These are phyloP conservation scores for Trametes pubescens DNA, from an alignment of 1,284 basidiomycete species.

Conservation along the genomic window DNA sequence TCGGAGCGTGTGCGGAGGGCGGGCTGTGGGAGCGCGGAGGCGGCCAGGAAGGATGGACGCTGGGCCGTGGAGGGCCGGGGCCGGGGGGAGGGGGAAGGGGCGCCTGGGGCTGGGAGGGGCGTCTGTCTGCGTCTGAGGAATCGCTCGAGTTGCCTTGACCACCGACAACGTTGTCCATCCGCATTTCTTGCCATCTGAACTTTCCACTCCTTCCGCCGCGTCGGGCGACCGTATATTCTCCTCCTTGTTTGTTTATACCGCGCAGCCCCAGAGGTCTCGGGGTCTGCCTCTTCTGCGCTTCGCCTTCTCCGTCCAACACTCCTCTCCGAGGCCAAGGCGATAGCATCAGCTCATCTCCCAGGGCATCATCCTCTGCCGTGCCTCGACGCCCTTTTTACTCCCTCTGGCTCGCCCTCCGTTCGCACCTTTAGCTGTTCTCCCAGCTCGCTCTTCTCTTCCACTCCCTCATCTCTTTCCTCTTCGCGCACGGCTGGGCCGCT, in stretches of 20 bases:
- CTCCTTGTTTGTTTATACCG: conserved; percentile 34
- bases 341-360: conserved; percentile 36
- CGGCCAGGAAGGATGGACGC: conserved; percentile 17
- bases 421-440: conserved; percentile 11
- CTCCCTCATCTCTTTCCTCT: conserved; percentile 42
- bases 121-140: not conserved
- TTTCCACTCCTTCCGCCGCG: conserved; percentile 34
- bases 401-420: not conserved
- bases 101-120: not conserved
- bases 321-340: conserved; percentile 9
- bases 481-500: conserved; percentile 51
- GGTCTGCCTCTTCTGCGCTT: conserved; percentile 23
- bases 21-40: conserved; percentile 12
- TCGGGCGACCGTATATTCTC: conserved; percentile 23
- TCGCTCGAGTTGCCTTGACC: conserved; percentile 70
- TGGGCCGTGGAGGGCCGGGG: not conserved
- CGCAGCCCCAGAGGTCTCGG: conserved; percentile 30
- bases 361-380: conserved; percentile 19
- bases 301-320: conserved; percentile 5
- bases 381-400: conserved; percentile 25
- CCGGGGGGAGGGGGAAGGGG: conserved; percentile 5
- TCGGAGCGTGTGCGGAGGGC: conserved; percentile 15
- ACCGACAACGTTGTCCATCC: conserved; percentile 48
- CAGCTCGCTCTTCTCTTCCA: conserved; percentile 26
- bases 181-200: conserved; percentile 40